These are phyloP conservation scores for Acanthamoeba royreba DNA, from an alignment of 208 protist genomes.

Conservation along the genomic window DNA sequence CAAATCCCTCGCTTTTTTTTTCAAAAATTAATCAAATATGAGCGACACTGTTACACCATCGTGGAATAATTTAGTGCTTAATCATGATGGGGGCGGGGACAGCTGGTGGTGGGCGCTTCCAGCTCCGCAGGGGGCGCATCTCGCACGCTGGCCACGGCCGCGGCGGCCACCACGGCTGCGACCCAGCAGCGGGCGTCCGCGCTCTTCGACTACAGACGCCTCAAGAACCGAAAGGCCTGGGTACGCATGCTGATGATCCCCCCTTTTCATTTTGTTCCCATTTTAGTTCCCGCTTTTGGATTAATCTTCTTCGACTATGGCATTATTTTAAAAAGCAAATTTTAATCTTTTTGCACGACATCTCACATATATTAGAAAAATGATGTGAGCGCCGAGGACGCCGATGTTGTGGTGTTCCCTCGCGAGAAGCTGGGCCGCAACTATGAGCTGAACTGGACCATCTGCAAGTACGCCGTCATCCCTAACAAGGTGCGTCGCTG, in stretches of 20 bases:
- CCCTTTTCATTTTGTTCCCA: background rate
- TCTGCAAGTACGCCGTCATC: conserved; percentile 36
- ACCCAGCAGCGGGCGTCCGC: background rate
- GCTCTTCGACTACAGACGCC: conserved; percentile 39
- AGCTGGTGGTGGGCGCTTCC: too few species aligned
- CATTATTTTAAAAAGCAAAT: background rate
- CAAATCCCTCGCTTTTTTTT: too few species aligned
- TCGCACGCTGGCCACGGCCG: background rate
- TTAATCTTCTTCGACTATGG: background rate
- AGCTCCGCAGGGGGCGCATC: too few species aligned
- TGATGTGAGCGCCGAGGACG: background rate
- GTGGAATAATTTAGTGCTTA: too few species aligned
- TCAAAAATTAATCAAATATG: too few species aligned
- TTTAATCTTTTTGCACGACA: background rate
- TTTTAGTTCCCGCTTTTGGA: background rate
- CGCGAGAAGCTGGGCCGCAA: conserved; percentile 9
- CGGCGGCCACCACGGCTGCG: background rate
- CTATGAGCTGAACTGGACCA: conserved; percentile 44
- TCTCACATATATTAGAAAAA: background rate
- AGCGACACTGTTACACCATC: too few species aligned
- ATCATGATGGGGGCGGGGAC: too few species aligned
- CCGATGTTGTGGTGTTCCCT: background rate
- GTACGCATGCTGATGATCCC: background rate
- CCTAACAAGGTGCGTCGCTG: conserved; percentile 33
- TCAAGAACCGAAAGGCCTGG: conserved; percentile 39